Evolutionary conservation across 2,329 filamentous ascomycete species (phyloP), one percentile per base, ranked within the genome.

Genomic region (Lachnum nothofagi): DNA sequence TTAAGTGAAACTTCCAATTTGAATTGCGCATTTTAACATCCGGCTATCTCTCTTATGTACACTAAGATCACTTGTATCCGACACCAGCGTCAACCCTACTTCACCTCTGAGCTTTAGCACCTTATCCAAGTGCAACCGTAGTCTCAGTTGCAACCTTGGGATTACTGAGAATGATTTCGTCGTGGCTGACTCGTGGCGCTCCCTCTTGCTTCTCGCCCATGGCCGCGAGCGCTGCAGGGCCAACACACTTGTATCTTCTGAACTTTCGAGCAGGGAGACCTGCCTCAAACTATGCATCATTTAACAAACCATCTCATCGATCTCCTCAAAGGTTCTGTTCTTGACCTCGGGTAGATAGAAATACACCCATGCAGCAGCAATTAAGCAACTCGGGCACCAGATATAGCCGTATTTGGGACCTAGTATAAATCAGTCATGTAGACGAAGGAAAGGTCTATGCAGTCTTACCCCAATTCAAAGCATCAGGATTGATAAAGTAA

Each of bases 281-380:
- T 8, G 67, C 67, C 54, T 72, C 66, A 44, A 67, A 69, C 44
- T 44, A 24, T 31, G 22, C 4, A 3, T n/a, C n/a, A n/a, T n/a
- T n/a, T n/a, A n/a, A n/a, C n/a, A n/a, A n/a, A 73, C 71, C 73
- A 80, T 78, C 55, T 78, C 74, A 64, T 95, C 88, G 49, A 95
- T 72, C 68, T 95, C 88, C 6, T 88, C 89, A 63, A 91, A 95
- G 0, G 86, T 86, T 41, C 88, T 80, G 14, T 86, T 88, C 5
- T 74, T 74, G 0, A 89, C 88, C 64, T 95, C 88, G 0, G 88
- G 89, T 0, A 91, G 74, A 19, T 85, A 79, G 72, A 56, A 52
- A 25, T 75, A 49, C 78, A 77, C 54, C 79, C 74, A 60, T 76
- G 75, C 3, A 78, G 64, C 0, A 54, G 60, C 65, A 20, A 61